phyloP scores from a whole-genome alignment of 805 yeast genomes.

The Hanseniaspora lachancei region DNA sequence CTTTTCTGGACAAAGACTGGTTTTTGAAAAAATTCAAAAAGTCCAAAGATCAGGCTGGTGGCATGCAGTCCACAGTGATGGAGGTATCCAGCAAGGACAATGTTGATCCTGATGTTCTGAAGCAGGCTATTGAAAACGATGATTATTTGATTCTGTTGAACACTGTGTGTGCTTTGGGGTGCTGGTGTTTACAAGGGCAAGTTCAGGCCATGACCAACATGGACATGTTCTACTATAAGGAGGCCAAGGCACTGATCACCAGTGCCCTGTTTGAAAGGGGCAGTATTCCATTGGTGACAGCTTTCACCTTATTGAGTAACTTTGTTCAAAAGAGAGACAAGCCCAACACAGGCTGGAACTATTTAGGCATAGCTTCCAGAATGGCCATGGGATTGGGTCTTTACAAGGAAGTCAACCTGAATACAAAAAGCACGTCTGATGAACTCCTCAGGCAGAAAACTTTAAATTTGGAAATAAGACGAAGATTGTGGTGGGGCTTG shows the following conservation, averaged over 20 bases:
- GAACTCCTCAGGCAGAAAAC: constrained; percentile 19
- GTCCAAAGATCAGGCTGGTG: background rate
- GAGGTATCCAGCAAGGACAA: constrained; percentile 27
- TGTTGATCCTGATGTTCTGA: constrained; percentile 26
- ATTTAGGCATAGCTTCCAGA: constrained; percentile 48
- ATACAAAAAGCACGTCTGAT: background rate
- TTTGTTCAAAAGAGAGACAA: constrained; percentile 53
- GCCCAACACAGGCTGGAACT: constrained; percentile 59
- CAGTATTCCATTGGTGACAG: constrained; percentile 39
- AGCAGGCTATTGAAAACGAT: constrained; percentile 26
- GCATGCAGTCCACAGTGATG: background rate
- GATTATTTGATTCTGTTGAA: constrained; percentile 43
- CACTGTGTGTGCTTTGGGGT: constrained; percentile 52
- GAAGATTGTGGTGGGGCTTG: constrained; percentile 58
- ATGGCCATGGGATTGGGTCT: constrained; percentile 58
- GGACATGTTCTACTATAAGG: constrained; percentile 44
- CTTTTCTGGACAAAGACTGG: constrained; percentile 44
- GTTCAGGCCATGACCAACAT: constrained; percentile 28
- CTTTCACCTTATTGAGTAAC: constrained; percentile 42
- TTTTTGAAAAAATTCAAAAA: constrained; percentile 25
- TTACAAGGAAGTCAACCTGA: constrained; percentile 37
- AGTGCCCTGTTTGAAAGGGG: constrained; percentile 47
- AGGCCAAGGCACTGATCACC: constrained; percentile 35
- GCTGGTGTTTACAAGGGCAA: constrained; percentile 53
- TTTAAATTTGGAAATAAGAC: constrained; percentile 35